Percentiles rank a stretch among this genome's conserved stretches.
These are phyloP conservation scores for Wilcoxina mikolae DNA, from an alignment of 495 filamentous ascomycete species.

Conservation along the genomic window DNA sequence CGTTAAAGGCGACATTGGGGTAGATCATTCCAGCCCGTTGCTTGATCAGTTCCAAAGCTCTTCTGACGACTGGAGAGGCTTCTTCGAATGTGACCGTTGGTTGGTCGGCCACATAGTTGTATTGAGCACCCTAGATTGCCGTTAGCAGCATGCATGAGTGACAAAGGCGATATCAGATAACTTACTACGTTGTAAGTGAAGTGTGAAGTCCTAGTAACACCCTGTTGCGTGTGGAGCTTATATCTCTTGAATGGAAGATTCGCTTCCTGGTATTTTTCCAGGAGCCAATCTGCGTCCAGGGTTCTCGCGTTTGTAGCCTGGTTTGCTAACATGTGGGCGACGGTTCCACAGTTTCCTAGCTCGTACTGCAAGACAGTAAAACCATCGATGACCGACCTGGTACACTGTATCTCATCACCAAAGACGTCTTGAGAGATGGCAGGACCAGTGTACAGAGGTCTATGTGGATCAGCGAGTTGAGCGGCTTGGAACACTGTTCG, in stretches of 20 bases:
- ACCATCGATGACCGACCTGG: slow-evolving; percentile 18
- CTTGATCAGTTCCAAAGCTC: slow-evolving; percentile 32
- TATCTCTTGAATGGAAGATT: slow-evolving; percentile 49
- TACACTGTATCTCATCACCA: slow-evolving; percentile 14
- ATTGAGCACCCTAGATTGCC: slow-evolving; percentile 52
- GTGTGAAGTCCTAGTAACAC: slow-evolving; percentile 38
- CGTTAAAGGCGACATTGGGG: slow-evolving; percentile 45
- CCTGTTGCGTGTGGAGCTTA: slow-evolving; percentile 2
- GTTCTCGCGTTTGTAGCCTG: slow-evolving; percentile 33
- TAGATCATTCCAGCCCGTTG: slow-evolving; percentile 18
- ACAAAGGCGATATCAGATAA: not conserved
- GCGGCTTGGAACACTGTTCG: slow-evolving; percentile 27
- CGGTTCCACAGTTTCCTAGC: slow-evolving; percentile 38
- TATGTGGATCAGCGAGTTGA: slow-evolving; percentile 28
- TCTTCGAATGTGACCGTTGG: slow-evolving; percentile 38
- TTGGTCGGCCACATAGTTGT: slow-evolving; percentile 58
- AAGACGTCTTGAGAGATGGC: slow-evolving; percentile 17
- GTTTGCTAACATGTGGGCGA: slow-evolving; percentile 50
- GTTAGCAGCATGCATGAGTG: not conserved
- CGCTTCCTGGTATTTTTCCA: slow-evolving; percentile 41
- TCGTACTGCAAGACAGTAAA: slow-evolving; percentile 28
- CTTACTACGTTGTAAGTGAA: slow-evolving; percentile 61
- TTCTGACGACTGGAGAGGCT: slow-evolving; percentile 43
- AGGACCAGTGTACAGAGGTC: slow-evolving; percentile 22
- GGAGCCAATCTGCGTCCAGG: slow-evolving; percentile 50